Base-by-base conservation (phyloP, 202 grass and related monocot genomes). In the Dendrocalamus latiflorus region DNA sequence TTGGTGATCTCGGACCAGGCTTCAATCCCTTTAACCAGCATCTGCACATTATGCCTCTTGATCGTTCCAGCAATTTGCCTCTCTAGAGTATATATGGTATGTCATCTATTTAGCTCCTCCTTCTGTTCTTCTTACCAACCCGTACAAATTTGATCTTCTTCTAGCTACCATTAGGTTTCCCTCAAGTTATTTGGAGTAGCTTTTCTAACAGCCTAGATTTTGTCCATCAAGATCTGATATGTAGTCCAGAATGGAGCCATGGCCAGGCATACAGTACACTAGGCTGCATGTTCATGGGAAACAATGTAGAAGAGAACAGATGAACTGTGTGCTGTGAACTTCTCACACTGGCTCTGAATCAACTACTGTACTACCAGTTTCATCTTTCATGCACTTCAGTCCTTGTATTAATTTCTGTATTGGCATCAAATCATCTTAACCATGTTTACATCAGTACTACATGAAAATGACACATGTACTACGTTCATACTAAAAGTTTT, bases 21-120 rank as follows among this genome's bases (percentile, higher is more conserved):
- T 86, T 81, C 84, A 75, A 86, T 86, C 84, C 84, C 84, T 86
- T 86, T 66, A 83, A 67, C 81, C 81, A 79, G 28, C 82, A 84
- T 74, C 89, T 75, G 65, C 65, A 66, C 7, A 1, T 20, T 18
- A 21, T 13, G 3, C 58, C 17, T 83, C 70, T 43, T 14, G 56
- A 54, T 43, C 37, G 38, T 48, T 81, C 38, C 53, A 61, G 39
- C 66, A 5, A 55, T 47, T 60, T 45, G 51, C 9, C 43, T 70
- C 43, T 60, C 9, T 70, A 39, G 53, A 13, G 36, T 75, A 72
- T 48, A 15, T 2, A 34, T 72, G 79, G 67, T 81, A 81, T 12
- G 41, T 5, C 43, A 33, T 66, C 45, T 65, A 10, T 26, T 20
- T 11, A 54, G 22, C 12, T 76, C 49, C 30, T 39, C 9, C 22